These are phyloP conservation scores for Ambrosia trifida DNA, from an alignment of 129 eudicot genomes.

Conservation along the genomic window DNA sequence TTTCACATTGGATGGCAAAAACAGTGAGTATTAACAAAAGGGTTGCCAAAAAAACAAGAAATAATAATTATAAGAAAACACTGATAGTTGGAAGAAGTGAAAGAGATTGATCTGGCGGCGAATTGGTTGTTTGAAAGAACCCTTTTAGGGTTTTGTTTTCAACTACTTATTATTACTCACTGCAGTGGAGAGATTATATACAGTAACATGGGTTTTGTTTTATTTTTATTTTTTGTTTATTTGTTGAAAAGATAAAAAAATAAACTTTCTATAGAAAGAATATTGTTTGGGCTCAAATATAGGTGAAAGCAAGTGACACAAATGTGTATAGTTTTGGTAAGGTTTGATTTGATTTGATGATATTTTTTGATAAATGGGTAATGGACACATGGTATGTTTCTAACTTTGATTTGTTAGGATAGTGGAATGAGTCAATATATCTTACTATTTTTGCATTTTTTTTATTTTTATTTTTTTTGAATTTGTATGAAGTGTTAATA, in stretches of 20 bases:
- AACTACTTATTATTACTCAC: slow-evolving; percentile 28
- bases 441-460: not conserved
- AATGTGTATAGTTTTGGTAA: slow-evolving; percentile 19
- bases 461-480: not conserved
- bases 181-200: slow-evolving; percentile 40
- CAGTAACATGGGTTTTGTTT: slow-evolving; percentile 35
- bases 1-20: slow-evolving; percentile 42
- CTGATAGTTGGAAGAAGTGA: slow-evolving; percentile 27
- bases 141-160: slow-evolving; percentile 86
- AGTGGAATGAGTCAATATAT: not conserved
- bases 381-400: slow-evolving; percentile 7
- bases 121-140: slow-evolving; percentile 61
- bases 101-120: slow-evolving; percentile 80
- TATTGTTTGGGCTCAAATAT: slow-evolving; percentile 15
- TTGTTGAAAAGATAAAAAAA: not conserved
- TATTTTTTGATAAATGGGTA: slow-evolving; percentile 20
- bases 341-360: slow-evolving; percentile 15
- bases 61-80: not conserved
- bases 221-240: slow-evolving; percentile 2
- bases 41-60: slow-evolving; percentile 28
- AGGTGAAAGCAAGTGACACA: slow-evolving; percentile 9
- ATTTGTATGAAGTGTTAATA: not conserved
- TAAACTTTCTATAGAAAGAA: not conserved
- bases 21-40: slow-evolving; percentile 27
- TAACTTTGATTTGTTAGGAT: not conserved